phyloP scores from a whole-genome alignment of 2,329 filamentous ascomycete genomes.

The Pestalotiopsis sp. region DNA sequence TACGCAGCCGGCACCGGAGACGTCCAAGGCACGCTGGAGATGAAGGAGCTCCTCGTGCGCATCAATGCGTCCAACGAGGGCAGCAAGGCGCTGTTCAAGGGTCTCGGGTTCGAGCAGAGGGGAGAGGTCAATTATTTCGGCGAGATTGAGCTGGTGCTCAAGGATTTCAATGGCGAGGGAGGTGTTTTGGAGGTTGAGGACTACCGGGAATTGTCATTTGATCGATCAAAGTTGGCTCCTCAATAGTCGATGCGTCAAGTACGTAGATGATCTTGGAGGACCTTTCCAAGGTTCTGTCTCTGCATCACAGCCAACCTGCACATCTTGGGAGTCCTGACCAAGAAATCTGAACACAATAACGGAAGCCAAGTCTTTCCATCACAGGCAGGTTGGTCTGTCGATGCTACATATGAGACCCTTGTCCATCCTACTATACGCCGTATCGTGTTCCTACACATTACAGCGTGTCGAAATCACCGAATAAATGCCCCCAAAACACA shows the following conservation, averaged over 20 bases:
- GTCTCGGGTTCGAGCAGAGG: conserved; percentile 54
- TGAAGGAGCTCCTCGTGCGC: conserved; percentile 60
- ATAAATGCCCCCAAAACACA: no score
- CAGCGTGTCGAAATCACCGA: no score
- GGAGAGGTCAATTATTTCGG: conserved; percentile 62
- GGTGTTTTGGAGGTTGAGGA: background rate
- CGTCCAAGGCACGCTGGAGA: conserved; percentile 14
- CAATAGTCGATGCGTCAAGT: background rate
- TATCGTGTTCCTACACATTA: no score
- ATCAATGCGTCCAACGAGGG: conserved; percentile 58
- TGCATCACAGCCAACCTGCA: no score
- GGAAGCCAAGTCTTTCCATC: no score
- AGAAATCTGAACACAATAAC: no score
- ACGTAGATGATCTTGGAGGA: no score
- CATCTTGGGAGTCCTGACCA: no score
- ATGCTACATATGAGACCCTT: no score
- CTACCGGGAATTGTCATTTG: conserved; percentile 16
- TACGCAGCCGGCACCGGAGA: conserved; percentile 35
- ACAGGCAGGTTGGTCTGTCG: no score
- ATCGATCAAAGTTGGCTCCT: background rate
- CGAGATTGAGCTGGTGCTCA: conserved; percentile 55
- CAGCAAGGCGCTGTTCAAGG: conserved; percentile 54
- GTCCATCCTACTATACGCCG: no score
- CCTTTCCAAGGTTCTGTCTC: no score
- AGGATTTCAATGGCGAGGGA: conserved; percentile 23